Conservation (phyloP, 2,329 filamentous ascomycete species). For the Penicillium sp. region DNA sequence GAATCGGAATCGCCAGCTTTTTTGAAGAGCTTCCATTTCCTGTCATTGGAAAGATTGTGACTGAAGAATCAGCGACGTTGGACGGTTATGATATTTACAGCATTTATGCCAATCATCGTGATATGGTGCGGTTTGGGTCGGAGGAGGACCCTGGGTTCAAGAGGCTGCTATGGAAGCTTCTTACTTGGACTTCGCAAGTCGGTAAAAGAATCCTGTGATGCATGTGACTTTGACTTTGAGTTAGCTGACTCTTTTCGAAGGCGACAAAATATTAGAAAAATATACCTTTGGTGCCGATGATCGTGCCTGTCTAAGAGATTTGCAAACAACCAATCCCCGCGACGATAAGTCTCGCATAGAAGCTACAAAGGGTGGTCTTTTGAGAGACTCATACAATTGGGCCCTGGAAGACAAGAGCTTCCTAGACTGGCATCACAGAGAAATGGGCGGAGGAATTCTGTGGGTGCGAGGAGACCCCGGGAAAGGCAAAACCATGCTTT, state of each 20-base stretch:
- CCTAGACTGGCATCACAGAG: not conserved
- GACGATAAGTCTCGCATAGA: slow-evolving; percentile 2
- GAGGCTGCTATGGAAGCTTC: not conserved
- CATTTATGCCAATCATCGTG: not conserved
- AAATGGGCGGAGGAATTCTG: slow-evolving; percentile 5
- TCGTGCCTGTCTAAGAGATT: not conserved
- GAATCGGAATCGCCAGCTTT: not conserved
- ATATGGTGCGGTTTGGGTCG: not conserved
- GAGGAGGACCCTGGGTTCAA: slow-evolving; percentile 1
- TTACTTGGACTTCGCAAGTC: slow-evolving; percentile 1
- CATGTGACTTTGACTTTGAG: not conserved
- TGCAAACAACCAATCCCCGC: not conserved
- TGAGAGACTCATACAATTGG: not conserved
- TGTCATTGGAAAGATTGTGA: not conserved
- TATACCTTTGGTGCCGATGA: not conserved
- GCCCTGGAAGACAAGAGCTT: not conserved
- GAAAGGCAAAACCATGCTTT: slow-evolving; percentile 27
- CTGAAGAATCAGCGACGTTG: not conserved
- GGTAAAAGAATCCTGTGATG: not conserved
- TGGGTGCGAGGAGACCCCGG: slow-evolving; percentile 28
- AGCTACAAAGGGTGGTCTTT: not conserved
- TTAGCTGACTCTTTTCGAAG: not conserved
- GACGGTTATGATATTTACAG: slow-evolving; percentile 1
- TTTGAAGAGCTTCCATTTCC: slow-evolving; percentile 1
- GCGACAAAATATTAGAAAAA: not conserved